Evolutionary conservation across 805 yeast genomes (phyloP).

Genomic region (Candida succiphila): DNA sequence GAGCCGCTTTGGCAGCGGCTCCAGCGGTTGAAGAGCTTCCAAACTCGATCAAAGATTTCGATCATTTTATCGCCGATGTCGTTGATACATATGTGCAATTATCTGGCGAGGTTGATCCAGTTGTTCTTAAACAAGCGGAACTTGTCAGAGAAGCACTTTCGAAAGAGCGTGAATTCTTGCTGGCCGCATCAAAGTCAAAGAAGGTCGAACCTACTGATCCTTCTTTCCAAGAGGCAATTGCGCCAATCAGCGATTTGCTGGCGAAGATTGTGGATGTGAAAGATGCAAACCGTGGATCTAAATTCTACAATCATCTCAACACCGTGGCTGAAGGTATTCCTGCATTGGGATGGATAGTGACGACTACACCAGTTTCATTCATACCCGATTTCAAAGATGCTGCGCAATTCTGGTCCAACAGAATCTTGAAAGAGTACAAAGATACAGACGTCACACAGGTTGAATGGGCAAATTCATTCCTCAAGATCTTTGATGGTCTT

Average conservation of each 20-base stretch:
- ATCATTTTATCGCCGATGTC: constrained; percentile 37
- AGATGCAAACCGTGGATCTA: constrained; percentile 65
- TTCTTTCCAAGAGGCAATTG: constrained; percentile 42
- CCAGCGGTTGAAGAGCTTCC: constrained; percentile 22
- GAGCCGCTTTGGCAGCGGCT: constrained; percentile 10
- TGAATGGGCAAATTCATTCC: constrained; percentile 72
- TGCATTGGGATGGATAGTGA: constrained; percentile 83
- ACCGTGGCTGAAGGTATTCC: constrained; percentile 86
- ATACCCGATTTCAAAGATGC: constrained; percentile 83
- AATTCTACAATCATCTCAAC: constrained; percentile 60
- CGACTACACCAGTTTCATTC: constrained; percentile 62
- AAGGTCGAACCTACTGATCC: constrained; percentile 56
- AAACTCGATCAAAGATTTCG: constrained; percentile 41
- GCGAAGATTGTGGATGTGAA: constrained; percentile 51
- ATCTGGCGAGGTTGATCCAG: constrained; percentile 45
- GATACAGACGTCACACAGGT: constrained; percentile 59
- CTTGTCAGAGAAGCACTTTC: constrained; percentile 43
- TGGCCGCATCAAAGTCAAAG: constrained; percentile 46
- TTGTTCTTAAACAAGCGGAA: constrained; percentile 47
- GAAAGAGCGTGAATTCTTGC: constrained; percentile 48
- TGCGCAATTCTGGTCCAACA: constrained; percentile 89
- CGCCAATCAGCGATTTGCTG: constrained; percentile 59
- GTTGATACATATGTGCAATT: constrained; percentile 50
- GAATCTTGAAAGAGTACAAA: constrained; percentile 76
- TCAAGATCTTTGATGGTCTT: constrained; percentile 57